Evolutionary conservation across 768 basidiomycete genomes (phyloP).

Genomic region (Termitomyces sp.): DNA sequence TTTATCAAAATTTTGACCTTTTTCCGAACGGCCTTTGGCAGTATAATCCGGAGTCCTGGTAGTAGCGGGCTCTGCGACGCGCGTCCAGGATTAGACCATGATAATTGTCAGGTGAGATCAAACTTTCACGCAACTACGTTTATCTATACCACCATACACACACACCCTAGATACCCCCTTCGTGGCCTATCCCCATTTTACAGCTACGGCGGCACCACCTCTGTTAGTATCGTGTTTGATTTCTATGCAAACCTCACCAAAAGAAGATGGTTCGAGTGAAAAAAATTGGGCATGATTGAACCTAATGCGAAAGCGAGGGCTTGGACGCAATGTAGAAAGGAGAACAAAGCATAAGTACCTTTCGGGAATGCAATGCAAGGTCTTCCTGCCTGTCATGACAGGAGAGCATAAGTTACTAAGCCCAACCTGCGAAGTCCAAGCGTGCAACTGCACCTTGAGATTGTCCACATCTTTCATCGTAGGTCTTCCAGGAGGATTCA

Average conservation of each 20-base stretch:
- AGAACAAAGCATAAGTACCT: not conserved
- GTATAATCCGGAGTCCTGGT: no score
- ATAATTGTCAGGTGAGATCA: no score
- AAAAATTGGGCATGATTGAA: not conserved
- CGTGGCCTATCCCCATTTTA: not conserved
- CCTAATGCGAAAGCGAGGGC: not conserved
- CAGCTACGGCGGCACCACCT: not conserved
- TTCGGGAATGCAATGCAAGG: not conserved
- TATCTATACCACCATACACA: slow-evolving; percentile 6
- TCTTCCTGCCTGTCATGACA: not conserved
- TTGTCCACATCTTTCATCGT: slow-evolving; percentile 35
- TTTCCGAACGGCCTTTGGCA: no score
- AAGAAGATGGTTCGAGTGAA: not conserved
- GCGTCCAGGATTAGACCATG: no score
- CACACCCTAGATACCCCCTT: slow-evolving; percentile 10
- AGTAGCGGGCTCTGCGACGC: no score
- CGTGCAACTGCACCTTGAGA: slow-evolving; percentile 31
- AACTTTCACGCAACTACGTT: no score
- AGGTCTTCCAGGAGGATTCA: slow-evolving; percentile 20
- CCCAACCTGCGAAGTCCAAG: slow-evolving; percentile 26
- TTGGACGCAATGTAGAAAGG: not conserved
- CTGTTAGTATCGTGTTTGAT: not conserved
- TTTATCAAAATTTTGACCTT: no score
- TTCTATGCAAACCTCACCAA: not conserved
- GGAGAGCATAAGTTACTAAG: slow-evolving; percentile 18